Percentiles rank a stretch among this genome's conserved stretches.
Conservation (phyloP, 345 rosid species). For the Salix dunnii region DNA sequence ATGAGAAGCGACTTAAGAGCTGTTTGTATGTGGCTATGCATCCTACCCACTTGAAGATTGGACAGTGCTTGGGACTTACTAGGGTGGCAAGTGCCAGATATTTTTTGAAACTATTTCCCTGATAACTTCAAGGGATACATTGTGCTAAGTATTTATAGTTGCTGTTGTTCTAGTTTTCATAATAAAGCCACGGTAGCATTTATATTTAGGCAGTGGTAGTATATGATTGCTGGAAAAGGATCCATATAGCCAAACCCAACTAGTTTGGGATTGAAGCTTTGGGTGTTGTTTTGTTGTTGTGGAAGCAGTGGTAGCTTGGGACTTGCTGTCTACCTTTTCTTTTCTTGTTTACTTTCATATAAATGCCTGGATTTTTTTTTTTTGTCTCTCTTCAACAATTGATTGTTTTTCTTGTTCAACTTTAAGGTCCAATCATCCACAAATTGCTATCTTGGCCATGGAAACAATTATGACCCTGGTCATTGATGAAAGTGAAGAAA, state of each 20-base stretch:
- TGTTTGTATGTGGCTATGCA: neutral
- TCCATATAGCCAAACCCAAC: neutral
- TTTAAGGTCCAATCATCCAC: constrained; percentile 53
- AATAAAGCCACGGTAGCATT: neutral
- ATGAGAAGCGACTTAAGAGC: constrained; percentile 3
- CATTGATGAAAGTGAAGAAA: constrained; percentile 61
- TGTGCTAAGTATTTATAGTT: neutral
- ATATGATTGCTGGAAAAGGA: neutral
- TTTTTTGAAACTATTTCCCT: neutral
- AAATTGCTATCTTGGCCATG: constrained; percentile 49
- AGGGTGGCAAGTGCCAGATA: neutral
- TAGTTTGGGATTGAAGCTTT: neutral
- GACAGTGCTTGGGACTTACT: neutral
- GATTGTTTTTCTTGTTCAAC: constrained; percentile 21
- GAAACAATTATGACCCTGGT: constrained; percentile 67
- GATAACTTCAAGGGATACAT: neutral
- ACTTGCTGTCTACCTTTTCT: neutral
- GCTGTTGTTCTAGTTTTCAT: neutral
- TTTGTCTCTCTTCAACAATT: constrained; percentile 2
- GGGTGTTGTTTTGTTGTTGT: neutral
- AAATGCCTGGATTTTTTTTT: constrained; percentile 3
- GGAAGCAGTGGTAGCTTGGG: neutral
- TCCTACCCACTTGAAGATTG: neutral
- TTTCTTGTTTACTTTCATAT: neutral
- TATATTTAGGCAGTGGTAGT: neutral